Percentiles rank a stretch among this genome's conserved stretches.
Evolutionary conservation across 2,329 filamentous ascomycete genomes (phyloP).

Genomic region (Teratosphaeria pseudoeucalypti): DNA sequence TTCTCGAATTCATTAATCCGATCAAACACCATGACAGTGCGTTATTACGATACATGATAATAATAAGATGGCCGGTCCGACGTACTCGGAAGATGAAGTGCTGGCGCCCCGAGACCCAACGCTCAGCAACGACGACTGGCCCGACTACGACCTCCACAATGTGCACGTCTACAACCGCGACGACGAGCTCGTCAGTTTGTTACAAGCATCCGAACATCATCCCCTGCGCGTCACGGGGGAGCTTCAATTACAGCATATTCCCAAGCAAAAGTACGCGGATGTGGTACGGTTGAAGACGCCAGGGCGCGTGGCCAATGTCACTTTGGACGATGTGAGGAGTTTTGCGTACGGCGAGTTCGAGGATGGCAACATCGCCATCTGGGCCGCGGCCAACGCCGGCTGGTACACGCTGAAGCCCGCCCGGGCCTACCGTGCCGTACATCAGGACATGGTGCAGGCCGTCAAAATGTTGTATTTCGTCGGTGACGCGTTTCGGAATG

Average conservation of each 20-base stretch:
- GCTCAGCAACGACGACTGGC: conserved; percentile 42
- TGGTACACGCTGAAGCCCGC: conserved; percentile 59
- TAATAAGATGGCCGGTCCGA: conserved; percentile 24
- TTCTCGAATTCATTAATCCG: neutral
- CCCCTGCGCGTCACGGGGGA: conserved; percentile 53
- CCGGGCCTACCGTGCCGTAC: conserved; percentile 46
- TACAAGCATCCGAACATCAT: conserved; percentile 49
- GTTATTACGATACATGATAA: neutral
- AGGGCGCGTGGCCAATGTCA: conserved; percentile 27
- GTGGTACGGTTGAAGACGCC: neutral
- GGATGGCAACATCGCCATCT: conserved; percentile 48
- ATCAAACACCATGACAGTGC: conserved; percentile 1
- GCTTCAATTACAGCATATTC: conserved; percentile 34
- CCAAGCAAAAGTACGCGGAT: neutral
- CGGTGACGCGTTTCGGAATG: conserved; percentile 43
- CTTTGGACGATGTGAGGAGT: conserved; percentile 42
- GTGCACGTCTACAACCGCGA: conserved; percentile 39
- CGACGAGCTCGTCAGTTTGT: conserved; percentile 40
- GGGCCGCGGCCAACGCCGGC: conserved; percentile 54
- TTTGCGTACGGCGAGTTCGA: conserved; percentile 45
- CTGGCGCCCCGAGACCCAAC: conserved; percentile 32
- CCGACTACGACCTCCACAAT: conserved; percentile 51
- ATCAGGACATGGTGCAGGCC: conserved; percentile 51
- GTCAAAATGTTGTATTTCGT: conserved; percentile 55
- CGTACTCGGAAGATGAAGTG: conserved; percentile 24